phyloP scores from a whole-genome alignment of 352 stramenopile genomes.

The Pythium insidiosum region DNA sequence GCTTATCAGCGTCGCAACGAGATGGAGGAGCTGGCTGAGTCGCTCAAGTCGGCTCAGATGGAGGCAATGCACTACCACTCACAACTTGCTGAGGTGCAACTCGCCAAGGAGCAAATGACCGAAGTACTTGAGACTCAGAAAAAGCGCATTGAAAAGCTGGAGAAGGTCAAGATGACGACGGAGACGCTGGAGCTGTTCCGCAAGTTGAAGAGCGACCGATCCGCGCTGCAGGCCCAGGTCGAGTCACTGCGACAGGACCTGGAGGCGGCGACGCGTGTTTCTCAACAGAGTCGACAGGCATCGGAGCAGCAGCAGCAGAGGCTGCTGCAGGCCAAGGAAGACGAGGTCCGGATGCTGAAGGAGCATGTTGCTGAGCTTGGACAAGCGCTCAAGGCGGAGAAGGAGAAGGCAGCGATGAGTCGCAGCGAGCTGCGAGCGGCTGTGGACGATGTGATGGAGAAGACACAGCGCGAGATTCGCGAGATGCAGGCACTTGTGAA shows the following conservation, averaged over 20 bases:
- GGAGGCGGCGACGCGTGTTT: too few species aligned
- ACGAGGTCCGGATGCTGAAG: conserved; percentile 30
- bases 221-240: conserved; percentile 38
- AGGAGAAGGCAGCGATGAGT: conserved; percentile 28
- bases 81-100: conserved; percentile 29
- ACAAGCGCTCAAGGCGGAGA: conserved; percentile 27
- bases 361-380: conserved; percentile 37
- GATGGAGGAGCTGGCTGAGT: conserved; percentile 36
- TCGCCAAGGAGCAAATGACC: conserved; percentile 33
- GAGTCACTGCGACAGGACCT: conserved; percentile 7
- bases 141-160: conserved; percentile 63
- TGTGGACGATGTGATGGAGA: conserved; percentile 32
- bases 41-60: conserved; percentile 43
- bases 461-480: conserved; percentile 37
- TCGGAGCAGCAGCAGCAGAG: conserved; percentile 16
- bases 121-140: conserved; percentile 43
- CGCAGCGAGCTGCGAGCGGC: conserved; percentile 21
- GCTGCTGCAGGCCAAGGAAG: conserved; percentile 25
- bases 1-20: conserved; percentile 35
- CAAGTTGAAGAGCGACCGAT: conserved; percentile 50
- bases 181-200: conserved; percentile 63
- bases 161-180: conserved; percentile 80
- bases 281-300: too few species aligned
- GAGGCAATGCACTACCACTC: conserved; percentile 46
- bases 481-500: conserved; percentile 39